phyloP scores from a whole-genome alignment of 805 yeast species.

The Lachancea lanzarotensis region DNA sequence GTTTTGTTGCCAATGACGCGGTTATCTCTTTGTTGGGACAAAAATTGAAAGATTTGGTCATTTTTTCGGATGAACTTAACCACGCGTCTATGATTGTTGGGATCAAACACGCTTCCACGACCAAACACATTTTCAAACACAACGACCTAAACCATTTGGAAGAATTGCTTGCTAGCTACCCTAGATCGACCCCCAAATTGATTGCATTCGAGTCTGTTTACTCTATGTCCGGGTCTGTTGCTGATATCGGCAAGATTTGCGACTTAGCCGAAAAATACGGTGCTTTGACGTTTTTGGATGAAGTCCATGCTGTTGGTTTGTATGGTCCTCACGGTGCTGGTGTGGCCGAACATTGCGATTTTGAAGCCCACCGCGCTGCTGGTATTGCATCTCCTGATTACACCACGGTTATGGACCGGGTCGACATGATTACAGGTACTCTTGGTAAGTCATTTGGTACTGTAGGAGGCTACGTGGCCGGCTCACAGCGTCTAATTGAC shows the following conservation, averaged over 20 bases:
- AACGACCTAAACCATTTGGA: constrained; percentile 84
- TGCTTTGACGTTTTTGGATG: constrained; percentile 93
- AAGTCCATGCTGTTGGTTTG: constrained; percentile 98
- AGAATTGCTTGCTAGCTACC: constrained; percentile 66
- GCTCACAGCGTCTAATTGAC: constrained; percentile 73
- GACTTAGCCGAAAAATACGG: constrained; percentile 97
- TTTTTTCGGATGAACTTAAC: constrained; percentile 86
- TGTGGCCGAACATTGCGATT: constrained; percentile 94
- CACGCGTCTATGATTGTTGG: constrained; percentile 99
- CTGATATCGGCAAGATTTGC: constrained; percentile 88
- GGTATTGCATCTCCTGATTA: constrained; percentile 51
- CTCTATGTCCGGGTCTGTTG: constrained; percentile 97
- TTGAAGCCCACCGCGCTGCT: constrained; percentile 65
- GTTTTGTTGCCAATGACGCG: constrained; percentile 96
- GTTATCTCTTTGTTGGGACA: constrained; percentile 86
- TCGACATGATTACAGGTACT: constrained; percentile 96
- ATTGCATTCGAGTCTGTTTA: constrained; percentile 97
- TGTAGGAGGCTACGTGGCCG: constrained; percentile 98
- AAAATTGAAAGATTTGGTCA: constrained; percentile 80
- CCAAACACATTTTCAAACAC: constrained; percentile 86
- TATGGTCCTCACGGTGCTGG: constrained; percentile 99
- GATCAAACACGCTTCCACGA: constrained; percentile 80
- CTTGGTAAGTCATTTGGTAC: constrained; percentile 95
- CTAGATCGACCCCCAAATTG: constrained; percentile 82
- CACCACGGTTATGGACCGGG: constrained; percentile 73